Evolutionary conservation across 2,329 filamentous ascomycete genomes (phyloP).

Genomic region (Corniculantispora saksenae): DNA sequence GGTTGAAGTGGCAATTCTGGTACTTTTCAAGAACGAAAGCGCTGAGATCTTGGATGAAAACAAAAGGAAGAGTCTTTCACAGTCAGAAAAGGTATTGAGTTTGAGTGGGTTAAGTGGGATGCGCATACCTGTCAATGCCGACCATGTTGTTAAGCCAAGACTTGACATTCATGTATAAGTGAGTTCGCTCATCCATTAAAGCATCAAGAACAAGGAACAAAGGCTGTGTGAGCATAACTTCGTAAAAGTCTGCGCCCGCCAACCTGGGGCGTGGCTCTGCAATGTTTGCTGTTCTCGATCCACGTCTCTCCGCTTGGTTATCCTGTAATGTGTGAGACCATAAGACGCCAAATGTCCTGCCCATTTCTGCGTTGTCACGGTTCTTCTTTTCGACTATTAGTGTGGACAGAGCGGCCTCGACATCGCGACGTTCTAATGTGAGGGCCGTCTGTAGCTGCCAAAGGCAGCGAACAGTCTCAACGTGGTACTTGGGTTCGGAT

Average conservation of each 20-base stretch:
- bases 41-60: slow-evolving; percentile 60
- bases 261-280: slow-evolving; percentile 37
- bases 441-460: slow-evolving; percentile 82
- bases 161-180: slow-evolving; percentile 74
- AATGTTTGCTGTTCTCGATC: slow-evolving; percentile 38
- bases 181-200: slow-evolving; percentile 69
- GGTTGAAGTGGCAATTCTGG: slow-evolving; percentile 21
- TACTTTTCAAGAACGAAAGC: slow-evolving; percentile 51
- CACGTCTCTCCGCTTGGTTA: slow-evolving; percentile 53
- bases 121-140: slow-evolving; percentile 61
- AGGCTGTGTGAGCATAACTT: slow-evolving; percentile 76
- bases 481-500: slow-evolving; percentile 87
- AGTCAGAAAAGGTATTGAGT: neutral
- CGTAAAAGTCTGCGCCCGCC: slow-evolving; percentile 62
- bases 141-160: slow-evolving; percentile 74
- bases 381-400: slow-evolving; percentile 61
- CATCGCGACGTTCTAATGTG: slow-evolving; percentile 65
- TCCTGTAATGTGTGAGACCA: slow-evolving; percentile 80
- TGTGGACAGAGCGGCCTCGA: slow-evolving; percentile 75
- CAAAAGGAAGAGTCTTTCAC: slow-evolving; percentile 57
- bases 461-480: slow-evolving; percentile 83
- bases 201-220: slow-evolving; percentile 80
- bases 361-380: slow-evolving; percentile 56
- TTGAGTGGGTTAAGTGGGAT: neutral
- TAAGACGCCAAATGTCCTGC: slow-evolving; percentile 70